Evolutionary conservation across 805 yeast genomes (phyloP).

Genomic region (Tetrapisispora iriomotensis): DNA sequence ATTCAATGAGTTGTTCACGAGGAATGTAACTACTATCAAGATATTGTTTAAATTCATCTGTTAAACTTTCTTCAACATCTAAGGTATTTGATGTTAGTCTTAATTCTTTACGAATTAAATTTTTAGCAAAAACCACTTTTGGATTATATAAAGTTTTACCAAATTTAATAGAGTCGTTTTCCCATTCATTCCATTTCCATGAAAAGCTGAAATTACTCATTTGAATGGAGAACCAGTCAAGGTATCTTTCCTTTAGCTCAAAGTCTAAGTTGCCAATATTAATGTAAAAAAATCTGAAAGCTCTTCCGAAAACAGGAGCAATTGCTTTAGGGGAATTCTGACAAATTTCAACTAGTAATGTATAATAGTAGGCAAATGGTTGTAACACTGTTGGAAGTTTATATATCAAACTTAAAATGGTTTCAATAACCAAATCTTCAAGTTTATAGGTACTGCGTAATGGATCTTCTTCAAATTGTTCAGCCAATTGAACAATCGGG

Average conservation of each 20-base stretch:
- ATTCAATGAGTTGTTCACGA: slow-evolving; percentile 28
- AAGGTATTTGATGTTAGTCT: slow-evolving; percentile 62
- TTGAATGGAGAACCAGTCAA: slow-evolving; percentile 91
- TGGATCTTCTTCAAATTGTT: slow-evolving; percentile 33
- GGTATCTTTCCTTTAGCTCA: slow-evolving; percentile 60
- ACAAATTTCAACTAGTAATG: slow-evolving; percentile 81
- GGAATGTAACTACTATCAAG: slow-evolving; percentile 36
- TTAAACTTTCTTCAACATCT: slow-evolving; percentile 63
- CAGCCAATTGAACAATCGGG: slow-evolving; percentile 58
- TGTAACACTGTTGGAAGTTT: slow-evolving; percentile 60
- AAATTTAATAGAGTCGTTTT: slow-evolving; percentile 40
- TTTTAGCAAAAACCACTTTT: slow-evolving; percentile 58
- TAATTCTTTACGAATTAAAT: slow-evolving; percentile 74
- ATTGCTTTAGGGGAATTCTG: slow-evolving; percentile 69
- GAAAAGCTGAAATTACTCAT: slow-evolving; percentile 87
- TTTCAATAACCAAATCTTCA: slow-evolving; percentile 83
- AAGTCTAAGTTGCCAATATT: slow-evolving; percentile 60
- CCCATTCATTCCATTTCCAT: slow-evolving; percentile 99
- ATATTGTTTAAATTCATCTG: slow-evolving; percentile 43
- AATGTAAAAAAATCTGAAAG: slow-evolving; percentile 71
- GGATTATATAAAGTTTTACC: slow-evolving; percentile 54
- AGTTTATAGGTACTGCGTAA: slow-evolving; percentile 70
- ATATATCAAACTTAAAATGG: slow-evolving; percentile 67
- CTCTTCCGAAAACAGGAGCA: slow-evolving; percentile 92
- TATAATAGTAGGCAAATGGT: slow-evolving; percentile 68